Percentiles rank a stretch among this genome's conserved stretches.
These are phyloP conservation scores for Skeletonema menzelii DNA, from an alignment of 108 stramenopile species.

Conservation along the genomic window DNA sequence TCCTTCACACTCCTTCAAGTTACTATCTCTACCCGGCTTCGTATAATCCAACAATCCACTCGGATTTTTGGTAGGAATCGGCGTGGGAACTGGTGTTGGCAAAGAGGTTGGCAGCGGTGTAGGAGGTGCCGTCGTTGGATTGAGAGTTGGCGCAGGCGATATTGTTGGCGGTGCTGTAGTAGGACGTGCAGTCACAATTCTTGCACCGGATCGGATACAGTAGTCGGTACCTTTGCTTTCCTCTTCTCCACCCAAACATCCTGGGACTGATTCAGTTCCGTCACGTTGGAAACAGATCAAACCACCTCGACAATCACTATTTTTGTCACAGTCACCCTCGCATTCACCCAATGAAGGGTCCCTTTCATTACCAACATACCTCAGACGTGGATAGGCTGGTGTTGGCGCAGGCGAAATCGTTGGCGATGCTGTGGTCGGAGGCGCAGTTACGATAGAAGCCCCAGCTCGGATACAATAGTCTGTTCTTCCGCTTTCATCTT, in stretches of 20 bases:
- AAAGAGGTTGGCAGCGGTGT: not conserved
- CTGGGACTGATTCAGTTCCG: not conserved
- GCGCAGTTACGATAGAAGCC: not conserved
- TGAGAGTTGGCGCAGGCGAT: not conserved
- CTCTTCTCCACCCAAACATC: not conserved
- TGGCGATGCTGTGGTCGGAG: not conserved
- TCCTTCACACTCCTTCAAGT: not conserved
- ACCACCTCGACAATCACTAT: constrained; percentile 5
- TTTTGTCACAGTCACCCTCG: not conserved
- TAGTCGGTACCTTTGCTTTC: not conserved
- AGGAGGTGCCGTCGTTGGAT: not conserved
- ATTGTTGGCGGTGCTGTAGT: not conserved
- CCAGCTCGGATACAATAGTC: not conserved
- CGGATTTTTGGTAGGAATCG: not conserved
- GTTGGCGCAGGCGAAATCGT: not conserved
- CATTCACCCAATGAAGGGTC: not conserved
- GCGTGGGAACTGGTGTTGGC: not conserved
- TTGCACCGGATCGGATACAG: not conserved
- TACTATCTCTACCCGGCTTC: not conserved
- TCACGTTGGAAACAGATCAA: constrained; percentile 18
- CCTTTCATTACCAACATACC: no score
- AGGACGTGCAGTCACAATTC: not conserved
- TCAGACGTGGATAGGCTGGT: no score
- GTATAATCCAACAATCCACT: not conserved
- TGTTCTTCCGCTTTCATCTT: not conserved